These are phyloP conservation scores for Phialophora verrucosa DNA, from an alignment of 2,329 filamentous ascomycete genomes.

Conservation along the genomic window DNA sequence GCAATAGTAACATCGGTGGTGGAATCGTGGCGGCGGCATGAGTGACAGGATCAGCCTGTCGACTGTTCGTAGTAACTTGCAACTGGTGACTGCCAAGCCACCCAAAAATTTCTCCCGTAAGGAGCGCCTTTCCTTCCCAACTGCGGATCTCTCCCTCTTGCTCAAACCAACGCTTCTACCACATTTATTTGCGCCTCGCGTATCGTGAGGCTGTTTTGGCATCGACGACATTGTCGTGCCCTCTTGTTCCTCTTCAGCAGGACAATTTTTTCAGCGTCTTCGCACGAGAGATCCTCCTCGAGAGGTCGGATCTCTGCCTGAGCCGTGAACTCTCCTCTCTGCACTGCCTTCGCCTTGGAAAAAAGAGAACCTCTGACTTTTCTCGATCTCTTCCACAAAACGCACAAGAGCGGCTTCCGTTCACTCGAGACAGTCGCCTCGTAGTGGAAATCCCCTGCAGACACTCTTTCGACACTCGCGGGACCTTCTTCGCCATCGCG, in stretches of 20 bases:
- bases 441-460: conserved; percentile 25
- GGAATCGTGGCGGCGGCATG: not conserved
- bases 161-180: conserved; percentile 24
- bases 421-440: conserved; percentile 42
- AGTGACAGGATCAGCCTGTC: conserved; percentile 1
- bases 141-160: conserved; percentile 18
- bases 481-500: conserved; percentile 27
- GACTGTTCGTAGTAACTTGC: conserved; percentile 5
- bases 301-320: conserved; percentile 29
- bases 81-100: conserved; percentile 16
- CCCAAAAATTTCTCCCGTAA: conserved; percentile 19
- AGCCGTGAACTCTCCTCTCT: conserved; percentile 37
- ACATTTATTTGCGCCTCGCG: conserved; percentile 31
- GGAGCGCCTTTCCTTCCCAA: conserved; percentile 28
- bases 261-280: conserved; percentile 21
- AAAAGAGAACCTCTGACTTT: conserved; percentile 21
- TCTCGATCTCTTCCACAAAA: conserved; percentile 28
- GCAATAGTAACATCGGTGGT: not conserved
- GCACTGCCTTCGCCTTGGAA: conserved; percentile 18
- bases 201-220: conserved; percentile 31
- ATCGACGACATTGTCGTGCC: conserved; percentile 33
- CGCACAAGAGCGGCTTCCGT: conserved; percentile 41
- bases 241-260: conserved; percentile 18
- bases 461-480: conserved; percentile 9
- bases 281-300: conserved; percentile 28